A percentile compares a stretch with the other conserved stretches of the same genome.
phyloP scores from a whole-genome alignment of 148 eudicot species.

The Chenopodium berlandieri region DNA sequence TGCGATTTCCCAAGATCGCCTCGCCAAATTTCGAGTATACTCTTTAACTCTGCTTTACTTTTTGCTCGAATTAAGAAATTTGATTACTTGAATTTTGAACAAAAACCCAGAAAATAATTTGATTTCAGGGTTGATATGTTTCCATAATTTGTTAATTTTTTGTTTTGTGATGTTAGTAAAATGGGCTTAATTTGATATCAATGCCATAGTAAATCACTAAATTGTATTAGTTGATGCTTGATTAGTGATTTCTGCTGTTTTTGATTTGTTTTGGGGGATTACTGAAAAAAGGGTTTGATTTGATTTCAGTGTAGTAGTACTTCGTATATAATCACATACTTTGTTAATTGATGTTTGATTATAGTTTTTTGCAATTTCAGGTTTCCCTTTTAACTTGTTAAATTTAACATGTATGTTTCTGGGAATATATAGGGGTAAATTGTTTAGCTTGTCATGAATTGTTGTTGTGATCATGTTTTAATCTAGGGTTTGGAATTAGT shows the following conservation, averaged over 20 bases:
- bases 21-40: conserved; percentile 60
- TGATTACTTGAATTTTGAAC: neutral
- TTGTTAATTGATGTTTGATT: neutral
- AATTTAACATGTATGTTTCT: neutral
- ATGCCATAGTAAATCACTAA: neutral
- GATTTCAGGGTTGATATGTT: neutral
- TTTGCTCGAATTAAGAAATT: neutral
- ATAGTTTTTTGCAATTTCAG: neutral
- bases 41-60: neutral
- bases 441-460: neutral
- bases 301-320: neutral
- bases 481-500: neutral
- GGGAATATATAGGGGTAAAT: neutral
- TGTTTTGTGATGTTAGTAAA: neutral
- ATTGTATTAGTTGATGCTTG: too few relatives aligned
- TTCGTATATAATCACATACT: too few relatives aligned
- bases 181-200: neutral
- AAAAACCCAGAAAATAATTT: neutral
- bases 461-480: neutral
- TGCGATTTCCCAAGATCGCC: conserved; percentile 48
- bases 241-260: neutral
- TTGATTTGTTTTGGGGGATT: too few relatives aligned
- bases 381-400: neutral
- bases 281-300: neutral
- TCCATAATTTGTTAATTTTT: neutral